Evolutionary conservation across 2,329 filamentous ascomycete species (phyloP).

Genomic region (Colletotrichum tabaci): DNA sequence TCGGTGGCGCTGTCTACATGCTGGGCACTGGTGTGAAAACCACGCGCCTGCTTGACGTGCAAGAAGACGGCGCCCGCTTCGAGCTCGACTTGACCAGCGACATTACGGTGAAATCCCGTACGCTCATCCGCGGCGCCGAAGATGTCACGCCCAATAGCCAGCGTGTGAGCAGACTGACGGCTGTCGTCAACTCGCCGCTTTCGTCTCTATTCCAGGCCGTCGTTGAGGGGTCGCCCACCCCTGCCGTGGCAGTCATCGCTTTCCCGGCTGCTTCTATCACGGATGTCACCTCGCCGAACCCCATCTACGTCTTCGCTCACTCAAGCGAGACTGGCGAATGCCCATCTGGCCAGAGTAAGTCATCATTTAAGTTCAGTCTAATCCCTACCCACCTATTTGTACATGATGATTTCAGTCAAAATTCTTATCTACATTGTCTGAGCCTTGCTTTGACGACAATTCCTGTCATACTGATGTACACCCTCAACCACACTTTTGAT

Average conservation of each 20-base stretch:
- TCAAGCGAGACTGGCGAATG: slow-evolving; percentile 95
- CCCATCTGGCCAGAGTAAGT: slow-evolving; percentile 91
- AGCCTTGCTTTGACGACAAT: slow-evolving; percentile 86
- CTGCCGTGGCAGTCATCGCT: slow-evolving; percentile 80
- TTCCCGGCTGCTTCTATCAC: slow-evolving; percentile 70
- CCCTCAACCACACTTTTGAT: slow-evolving; percentile 43
- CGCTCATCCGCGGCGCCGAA: slow-evolving; percentile 64
- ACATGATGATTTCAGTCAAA: slow-evolving; percentile 87
- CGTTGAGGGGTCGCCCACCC: slow-evolving; percentile 81
- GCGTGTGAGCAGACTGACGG: slow-evolving; percentile 73
- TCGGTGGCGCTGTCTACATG: slow-evolving; percentile 93
- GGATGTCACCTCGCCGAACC: slow-evolving; percentile 55
- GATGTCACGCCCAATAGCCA: slow-evolving; percentile 46
- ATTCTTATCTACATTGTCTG: slow-evolving; percentile 99
- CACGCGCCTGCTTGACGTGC: slow-evolving; percentile 44
- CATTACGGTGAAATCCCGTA: slow-evolving; percentile 68
- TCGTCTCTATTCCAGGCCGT: slow-evolving; percentile 76
- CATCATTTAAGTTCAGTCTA: slow-evolving; percentile 23
- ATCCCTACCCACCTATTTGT: slow-evolving; percentile 52
- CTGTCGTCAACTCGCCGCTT: slow-evolving; percentile 78
- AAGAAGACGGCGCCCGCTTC: slow-evolving; percentile 49
- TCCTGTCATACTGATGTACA: slow-evolving; percentile 86
- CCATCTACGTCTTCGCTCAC: slow-evolving; percentile 78
- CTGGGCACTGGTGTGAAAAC: slow-evolving; percentile 77
- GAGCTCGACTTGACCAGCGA: slow-evolving; percentile 70